A percentile compares a stretch with the other conserved stretches of the same genome.
phyloP scores from a whole-genome alignment of 345 rosid genomes.

The Cardamine chenopodiifolia region DNA sequence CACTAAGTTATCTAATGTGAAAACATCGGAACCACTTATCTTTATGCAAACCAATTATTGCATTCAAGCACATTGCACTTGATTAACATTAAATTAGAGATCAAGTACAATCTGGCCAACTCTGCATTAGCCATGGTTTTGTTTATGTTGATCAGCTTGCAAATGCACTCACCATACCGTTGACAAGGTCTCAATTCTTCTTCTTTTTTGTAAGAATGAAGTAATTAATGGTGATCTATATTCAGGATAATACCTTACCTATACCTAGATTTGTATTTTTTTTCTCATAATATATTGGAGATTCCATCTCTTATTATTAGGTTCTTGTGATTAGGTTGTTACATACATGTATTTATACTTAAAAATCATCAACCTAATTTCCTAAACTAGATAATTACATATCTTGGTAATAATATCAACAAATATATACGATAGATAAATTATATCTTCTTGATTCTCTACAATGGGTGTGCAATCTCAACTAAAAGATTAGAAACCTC shows the following conservation, averaged over 20 bases:
- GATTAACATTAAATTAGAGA: background rate
- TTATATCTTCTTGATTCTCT: too few species aligned
- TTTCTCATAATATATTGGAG: background rate
- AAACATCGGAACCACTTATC: too few species aligned
- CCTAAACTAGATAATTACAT: too few species aligned
- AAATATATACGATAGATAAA: background rate
- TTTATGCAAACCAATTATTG: too few species aligned
- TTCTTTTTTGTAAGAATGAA: background rate
- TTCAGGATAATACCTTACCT: too few species aligned
- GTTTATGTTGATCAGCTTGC: background rate
- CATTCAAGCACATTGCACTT: background rate
- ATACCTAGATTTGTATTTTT: too few species aligned
- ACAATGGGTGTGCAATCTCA: background rate
- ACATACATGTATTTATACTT: too few species aligned
- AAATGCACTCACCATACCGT: background rate
- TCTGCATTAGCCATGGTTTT: background rate
- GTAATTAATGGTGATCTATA: background rate
- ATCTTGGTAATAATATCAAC: background rate
- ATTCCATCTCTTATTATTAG: background rate
- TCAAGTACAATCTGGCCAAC: background rate
- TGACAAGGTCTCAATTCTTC: background rate
- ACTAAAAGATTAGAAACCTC: constrained; percentile 21
- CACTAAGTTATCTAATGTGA: background rate
- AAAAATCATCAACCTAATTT: background rate
- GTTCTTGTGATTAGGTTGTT: background rate